Conservation (phyloP, 495 filamentous ascomycete genomes). For the Aspergillus biplanus region DNA sequence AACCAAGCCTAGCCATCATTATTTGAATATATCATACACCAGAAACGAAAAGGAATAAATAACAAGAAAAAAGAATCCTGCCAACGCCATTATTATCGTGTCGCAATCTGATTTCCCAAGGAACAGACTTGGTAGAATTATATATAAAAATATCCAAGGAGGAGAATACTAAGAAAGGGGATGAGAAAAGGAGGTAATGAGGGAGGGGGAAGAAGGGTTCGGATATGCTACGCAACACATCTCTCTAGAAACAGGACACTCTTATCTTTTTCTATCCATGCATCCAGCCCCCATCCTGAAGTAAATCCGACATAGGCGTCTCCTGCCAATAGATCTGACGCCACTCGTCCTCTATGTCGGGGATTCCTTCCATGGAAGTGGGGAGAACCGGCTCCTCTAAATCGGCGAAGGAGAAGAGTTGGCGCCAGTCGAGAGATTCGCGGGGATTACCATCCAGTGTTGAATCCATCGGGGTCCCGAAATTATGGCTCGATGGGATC, state of each 20-base stretch:
- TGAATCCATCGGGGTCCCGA: slow-evolving; percentile 29
- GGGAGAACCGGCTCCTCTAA: slow-evolving; percentile 44
- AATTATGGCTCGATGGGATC: slow-evolving; percentile 30
- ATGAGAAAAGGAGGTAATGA: background rate
- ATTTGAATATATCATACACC: no score
- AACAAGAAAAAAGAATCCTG: no score
- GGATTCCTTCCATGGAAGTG: slow-evolving; percentile 43
- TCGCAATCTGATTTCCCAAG: no score
- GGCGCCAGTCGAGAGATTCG: slow-evolving; percentile 50
- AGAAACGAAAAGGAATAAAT: no score
- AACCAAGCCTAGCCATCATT: no score
- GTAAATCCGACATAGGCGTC: slow-evolving; percentile 47
- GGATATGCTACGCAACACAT: no score
- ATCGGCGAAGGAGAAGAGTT: slow-evolving; percentile 50
- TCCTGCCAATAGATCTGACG: slow-evolving; percentile 55
- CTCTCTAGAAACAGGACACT: background rate
- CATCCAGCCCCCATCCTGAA: slow-evolving; percentile 49
- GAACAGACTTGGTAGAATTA: no score
- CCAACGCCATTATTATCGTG: no score
- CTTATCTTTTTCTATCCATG: slow-evolving; percentile 23
- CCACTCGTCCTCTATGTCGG: slow-evolving; percentile 53
- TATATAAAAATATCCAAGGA: no score
- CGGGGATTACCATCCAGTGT: slow-evolving; percentile 27
- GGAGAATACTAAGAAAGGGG: background rate
- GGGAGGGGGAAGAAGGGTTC: background rate